These are phyloP conservation scores for Marsdenia floribunda DNA, from an alignment of 257 asterid species.

Conservation along the genomic window DNA sequence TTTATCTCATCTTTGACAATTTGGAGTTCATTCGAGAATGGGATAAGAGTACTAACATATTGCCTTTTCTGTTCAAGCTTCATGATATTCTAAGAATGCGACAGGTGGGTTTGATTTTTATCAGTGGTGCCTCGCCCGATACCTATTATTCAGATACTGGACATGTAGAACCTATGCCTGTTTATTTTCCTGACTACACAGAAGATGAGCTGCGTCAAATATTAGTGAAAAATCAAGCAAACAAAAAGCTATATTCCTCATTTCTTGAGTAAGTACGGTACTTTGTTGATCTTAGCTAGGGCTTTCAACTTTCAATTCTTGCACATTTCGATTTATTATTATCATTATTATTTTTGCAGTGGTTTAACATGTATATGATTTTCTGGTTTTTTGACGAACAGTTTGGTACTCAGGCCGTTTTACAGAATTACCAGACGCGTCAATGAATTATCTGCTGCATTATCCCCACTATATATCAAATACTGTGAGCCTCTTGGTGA, in stretches of 20 bases:
- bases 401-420: constrained; percentile 74
- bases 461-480: constrained; percentile 64
- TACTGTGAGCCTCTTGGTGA: constrained; percentile 84
- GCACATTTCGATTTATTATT: neutral
- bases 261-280: constrained; percentile 69
- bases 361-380: neutral
- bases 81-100: constrained; percentile 66
- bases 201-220: constrained; percentile 79
- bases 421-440: constrained; percentile 74
- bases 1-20: constrained; percentile 79
- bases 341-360: neutral
- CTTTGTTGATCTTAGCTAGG: constrained; percentile 10
- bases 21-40: constrained; percentile 67
- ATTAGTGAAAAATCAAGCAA: constrained; percentile 54
- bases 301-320: neutral
- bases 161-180: constrained; percentile 62
- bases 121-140: constrained; percentile 71
- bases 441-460: constrained; percentile 67
- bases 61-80: constrained; percentile 69
- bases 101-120: constrained; percentile 72
- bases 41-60: constrained; percentile 55
- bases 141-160: constrained; percentile 73
- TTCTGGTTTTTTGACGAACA: constrained; percentile 34
- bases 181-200: constrained; percentile 71
- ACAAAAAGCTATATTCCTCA: constrained; percentile 65